Evolutionary conservation across 2,329 filamentous ascomycete species (phyloP).

Genomic region (Eutypella sp.): DNA sequence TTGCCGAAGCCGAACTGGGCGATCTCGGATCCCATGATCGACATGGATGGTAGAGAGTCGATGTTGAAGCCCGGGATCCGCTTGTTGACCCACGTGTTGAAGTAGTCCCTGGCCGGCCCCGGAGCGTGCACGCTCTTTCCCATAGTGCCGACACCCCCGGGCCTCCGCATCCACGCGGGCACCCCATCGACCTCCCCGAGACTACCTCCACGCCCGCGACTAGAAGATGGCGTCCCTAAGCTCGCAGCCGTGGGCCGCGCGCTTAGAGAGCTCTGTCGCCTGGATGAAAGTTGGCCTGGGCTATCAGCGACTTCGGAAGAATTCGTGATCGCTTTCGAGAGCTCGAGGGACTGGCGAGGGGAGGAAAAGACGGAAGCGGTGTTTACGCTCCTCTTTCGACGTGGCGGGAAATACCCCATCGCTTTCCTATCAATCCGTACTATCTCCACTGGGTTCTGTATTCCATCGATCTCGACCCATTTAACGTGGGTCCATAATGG

Average conservation of each 20-base stretch:
- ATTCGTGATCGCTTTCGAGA: slow-evolving; percentile 38
- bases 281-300: slow-evolving; percentile 22
- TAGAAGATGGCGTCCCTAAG: slow-evolving; percentile 21
- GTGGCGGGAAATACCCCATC: slow-evolving; percentile 87
- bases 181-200: slow-evolving; percentile 21
- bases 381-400: slow-evolving; percentile 75
- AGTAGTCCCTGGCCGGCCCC: slow-evolving; percentile 75
- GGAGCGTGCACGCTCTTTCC: slow-evolving; percentile 64
- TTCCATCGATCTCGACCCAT: slow-evolving; percentile 77
- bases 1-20: slow-evolving; percentile 51
- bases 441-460: slow-evolving; percentile 70
- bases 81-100: slow-evolving; percentile 80
- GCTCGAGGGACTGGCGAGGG: slow-evolving; percentile 60
- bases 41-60: slow-evolving; percentile 63
- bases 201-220: slow-evolving; percentile 26
- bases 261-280: slow-evolving; percentile 25
- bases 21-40: slow-evolving; percentile 56
- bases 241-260: slow-evolving; percentile 20
- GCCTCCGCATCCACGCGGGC: slow-evolving; percentile 67
- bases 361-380: slow-evolving; percentile 63
- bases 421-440: slow-evolving; percentile 74
- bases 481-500: slow-evolving; percentile 79
- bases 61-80: slow-evolving; percentile 76
- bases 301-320: slow-evolving; percentile 24
- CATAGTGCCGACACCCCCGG: slow-evolving; percentile 85